Percentiles rank a stretch among this genome's conserved stretches.
phyloP scores from a whole-genome alignment of 2,329 filamentous ascomycete genomes.

The Colletotrichum chlorophyti region DNA sequence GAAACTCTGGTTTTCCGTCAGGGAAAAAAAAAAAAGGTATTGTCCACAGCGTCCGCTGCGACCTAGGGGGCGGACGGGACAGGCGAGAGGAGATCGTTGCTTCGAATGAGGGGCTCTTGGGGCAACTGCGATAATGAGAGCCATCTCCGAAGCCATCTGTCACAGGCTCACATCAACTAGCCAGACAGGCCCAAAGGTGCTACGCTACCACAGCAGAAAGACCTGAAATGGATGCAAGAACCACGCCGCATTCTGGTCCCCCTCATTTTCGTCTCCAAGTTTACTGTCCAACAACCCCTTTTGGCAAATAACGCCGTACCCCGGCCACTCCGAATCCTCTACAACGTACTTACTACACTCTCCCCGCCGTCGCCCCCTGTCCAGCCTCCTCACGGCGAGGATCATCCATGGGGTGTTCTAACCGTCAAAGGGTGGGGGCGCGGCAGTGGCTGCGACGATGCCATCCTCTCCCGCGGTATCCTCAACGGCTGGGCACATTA shows the following conservation, averaged over 20 bases:
- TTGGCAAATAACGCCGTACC: conserved; percentile 14
- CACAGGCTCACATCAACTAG: background rate
- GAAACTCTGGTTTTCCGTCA: background rate
- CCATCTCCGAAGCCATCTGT: conserved; percentile 16
- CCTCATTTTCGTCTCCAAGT: conserved; percentile 20
- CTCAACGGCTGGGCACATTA: too few species aligned
- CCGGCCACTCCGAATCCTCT: conserved; percentile 21
- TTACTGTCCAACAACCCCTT: background rate
- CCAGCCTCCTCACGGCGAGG: conserved; percentile 8
- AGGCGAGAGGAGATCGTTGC: conserved; percentile 9
- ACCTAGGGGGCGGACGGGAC: conserved; percentile 7
- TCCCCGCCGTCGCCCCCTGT: conserved; percentile 7
- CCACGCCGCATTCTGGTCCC: conserved; percentile 5
- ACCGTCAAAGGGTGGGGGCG: conserved; percentile 17
- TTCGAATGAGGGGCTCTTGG: background rate
- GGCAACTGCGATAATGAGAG: conserved; percentile 13
- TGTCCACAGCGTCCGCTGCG: background rate
- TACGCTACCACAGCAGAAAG: background rate
- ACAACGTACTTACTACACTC: too few species aligned
- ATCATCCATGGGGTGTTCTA: conserved; percentile 17
- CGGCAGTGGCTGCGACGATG: conserved; percentile 12
- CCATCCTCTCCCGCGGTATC: conserved; percentile 18
- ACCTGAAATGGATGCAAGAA: conserved; percentile 28
- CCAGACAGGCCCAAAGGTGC: background rate
- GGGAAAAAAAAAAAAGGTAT: too few species aligned